Percentiles rank a stretch among this genome's conserved stretches.
phyloP scores from a whole-genome alignment of 805 yeast species.

The Cephaloascus albidus region DNA sequence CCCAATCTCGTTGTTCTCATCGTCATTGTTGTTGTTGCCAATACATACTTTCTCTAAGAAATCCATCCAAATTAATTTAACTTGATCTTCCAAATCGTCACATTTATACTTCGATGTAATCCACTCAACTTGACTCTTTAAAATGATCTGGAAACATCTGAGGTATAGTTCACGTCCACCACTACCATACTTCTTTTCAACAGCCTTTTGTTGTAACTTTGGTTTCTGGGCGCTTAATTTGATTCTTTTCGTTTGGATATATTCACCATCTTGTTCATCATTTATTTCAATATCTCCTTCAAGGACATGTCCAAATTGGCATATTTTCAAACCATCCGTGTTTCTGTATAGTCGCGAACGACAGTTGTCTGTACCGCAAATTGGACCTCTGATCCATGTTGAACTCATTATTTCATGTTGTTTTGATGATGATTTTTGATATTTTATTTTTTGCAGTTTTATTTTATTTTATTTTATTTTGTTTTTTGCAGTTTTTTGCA shows the following conservation, averaged over 20 bases:
- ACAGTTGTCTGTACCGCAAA: conserved; percentile 90
- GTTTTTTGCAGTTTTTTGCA: too few species aligned
- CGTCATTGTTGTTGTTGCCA: background rate
- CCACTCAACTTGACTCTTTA: background rate
- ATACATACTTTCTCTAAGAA: conserved; percentile 4
- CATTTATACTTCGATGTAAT: conserved; percentile 4
- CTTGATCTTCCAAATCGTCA: conserved; percentile 2
- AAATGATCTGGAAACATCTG: conserved; percentile 33
- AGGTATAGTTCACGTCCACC: conserved; percentile 34
- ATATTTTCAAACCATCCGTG: conserved; percentile 70
- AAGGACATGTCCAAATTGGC: conserved; percentile 86
- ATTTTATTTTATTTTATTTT: too few species aligned
- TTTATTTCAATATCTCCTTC: conserved; percentile 73
- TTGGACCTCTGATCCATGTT: conserved; percentile 59
- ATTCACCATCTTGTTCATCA: conserved; percentile 67
- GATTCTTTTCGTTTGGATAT: conserved; percentile 43
- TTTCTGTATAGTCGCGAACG: conserved; percentile 65
- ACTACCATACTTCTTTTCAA: conserved; percentile 32
- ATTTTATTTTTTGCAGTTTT: too few species aligned
- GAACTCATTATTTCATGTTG: background rate
- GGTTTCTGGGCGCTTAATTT: too few species aligned
- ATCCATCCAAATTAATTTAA: conserved; percentile 9
- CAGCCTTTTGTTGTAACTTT: conserved; percentile 24
- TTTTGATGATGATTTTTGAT: too few species aligned
- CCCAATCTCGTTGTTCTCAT: conserved; percentile 4